Evolutionary conservation across 225 moss, liverwort and hornwort genomes (phyloP), one percentile per base, ranked within the genome.

Genomic region (Bryum argenteum): DNA sequence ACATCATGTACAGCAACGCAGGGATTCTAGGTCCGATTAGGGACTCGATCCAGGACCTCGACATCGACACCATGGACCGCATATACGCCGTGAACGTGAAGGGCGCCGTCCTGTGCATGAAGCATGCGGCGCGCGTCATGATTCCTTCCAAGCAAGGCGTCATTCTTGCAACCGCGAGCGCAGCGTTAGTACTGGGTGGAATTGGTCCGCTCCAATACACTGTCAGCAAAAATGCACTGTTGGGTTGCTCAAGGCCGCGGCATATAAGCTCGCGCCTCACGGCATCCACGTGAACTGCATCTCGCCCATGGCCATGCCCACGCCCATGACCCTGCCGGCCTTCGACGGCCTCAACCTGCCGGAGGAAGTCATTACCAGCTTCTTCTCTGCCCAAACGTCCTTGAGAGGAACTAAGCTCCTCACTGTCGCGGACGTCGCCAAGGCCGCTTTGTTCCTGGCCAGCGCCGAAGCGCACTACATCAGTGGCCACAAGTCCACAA

Each of bases 1-100:
- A 87, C 76, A 76, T 87, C 38, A 80, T 83, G 61, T 81, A 78
- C 56, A 82, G 70, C 82, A 87, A 91, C 9, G 82, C 86, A 15
- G 82, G 74, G n/a, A 54, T 80, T 6, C 0, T 72, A 11, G 84
- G 84, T 2, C 73, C 54, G 39, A 0, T 0, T 9, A 0, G 8
- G 0, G 17, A 0, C 14, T 52, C 45, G 1, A 8, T 84, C 23
- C 76, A 71, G 38, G 72, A 72, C 10, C 45, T 78, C 11, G 62
- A 61, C 23, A 65, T 81, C 1, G 80, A 72, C 11, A 43, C 71
- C 8, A 33, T 73, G 66, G 82, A 84, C 38, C 41, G 38, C 62
- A 20, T 63, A 1, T 40, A 54, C 42, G 33, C 58, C 50, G 54
- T 82, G 8, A 64, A 88, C 18, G 19, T 90, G 9, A 51, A 78